These are phyloP conservation scores for Fusarium proliferatum DNA, from an alignment of 2,329 filamentous ascomycete species.

Conservation along the genomic window DNA sequence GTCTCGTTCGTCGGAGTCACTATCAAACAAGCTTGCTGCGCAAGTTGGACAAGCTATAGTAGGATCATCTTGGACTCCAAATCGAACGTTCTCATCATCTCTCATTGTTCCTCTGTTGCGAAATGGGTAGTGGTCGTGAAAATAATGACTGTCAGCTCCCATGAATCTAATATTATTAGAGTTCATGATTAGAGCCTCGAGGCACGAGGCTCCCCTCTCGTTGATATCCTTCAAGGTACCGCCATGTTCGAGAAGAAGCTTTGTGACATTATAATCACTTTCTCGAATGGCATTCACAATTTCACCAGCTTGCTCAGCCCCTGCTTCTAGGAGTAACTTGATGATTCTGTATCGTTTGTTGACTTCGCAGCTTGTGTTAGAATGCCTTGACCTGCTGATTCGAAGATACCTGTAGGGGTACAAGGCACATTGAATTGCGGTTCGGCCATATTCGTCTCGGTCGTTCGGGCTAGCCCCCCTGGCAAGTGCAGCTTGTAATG, in stretches of 20 bases:
- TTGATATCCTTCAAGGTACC: background rate
- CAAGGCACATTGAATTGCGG: background rate
- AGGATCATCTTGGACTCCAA: too few relatives aligned
- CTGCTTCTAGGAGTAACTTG: background rate
- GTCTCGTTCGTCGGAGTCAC: background rate
- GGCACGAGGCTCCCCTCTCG: background rate
- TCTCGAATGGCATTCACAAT: background rate
- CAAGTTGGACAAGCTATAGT: too few relatives aligned
- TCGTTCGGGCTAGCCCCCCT: background rate
- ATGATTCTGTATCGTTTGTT: background rate
- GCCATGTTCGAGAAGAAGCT: background rate
- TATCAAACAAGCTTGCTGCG: background rate
- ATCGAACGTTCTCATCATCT: accelerated
- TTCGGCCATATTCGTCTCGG: background rate
- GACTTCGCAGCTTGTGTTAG: background rate
- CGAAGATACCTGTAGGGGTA: background rate
- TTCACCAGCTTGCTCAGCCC: background rate
- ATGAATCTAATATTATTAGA: background rate
- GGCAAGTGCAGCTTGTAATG: background rate
- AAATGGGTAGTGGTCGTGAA: too few relatives aligned
- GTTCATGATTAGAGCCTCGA: background rate
- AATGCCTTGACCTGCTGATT: background rate
- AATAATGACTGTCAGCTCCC: background rate
- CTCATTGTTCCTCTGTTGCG: accelerated
- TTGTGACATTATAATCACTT: background rate